These are phyloP conservation scores for Alectoria sarmentosa DNA, from an alignment of 495 filamentous ascomycete genomes.

Conservation along the genomic window DNA sequence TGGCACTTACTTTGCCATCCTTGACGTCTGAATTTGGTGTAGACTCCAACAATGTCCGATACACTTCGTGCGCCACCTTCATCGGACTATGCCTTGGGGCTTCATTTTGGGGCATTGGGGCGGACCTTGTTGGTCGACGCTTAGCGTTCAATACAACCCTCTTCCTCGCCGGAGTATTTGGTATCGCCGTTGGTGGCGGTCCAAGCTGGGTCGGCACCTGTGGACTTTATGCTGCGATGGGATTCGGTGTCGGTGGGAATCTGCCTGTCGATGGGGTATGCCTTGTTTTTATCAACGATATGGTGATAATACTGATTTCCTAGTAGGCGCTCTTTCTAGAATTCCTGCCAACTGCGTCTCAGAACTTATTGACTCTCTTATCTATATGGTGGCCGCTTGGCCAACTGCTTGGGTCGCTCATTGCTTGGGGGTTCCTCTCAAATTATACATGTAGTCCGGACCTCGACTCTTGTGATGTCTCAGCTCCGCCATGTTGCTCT, in stretches of 20 bases:
- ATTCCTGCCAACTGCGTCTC: constrained; percentile 48
- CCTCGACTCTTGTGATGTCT: constrained; percentile 33
- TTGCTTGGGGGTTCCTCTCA: constrained; percentile 50
- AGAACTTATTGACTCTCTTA: constrained; percentile 48
- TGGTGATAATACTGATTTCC: constrained; percentile 1
- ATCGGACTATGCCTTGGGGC: constrained; percentile 52
- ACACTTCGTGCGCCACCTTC: constrained; percentile 50
- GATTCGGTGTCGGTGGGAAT: constrained; percentile 55
- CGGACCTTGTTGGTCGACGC: constrained; percentile 52
- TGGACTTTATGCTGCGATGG: constrained; percentile 44
- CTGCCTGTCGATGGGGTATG: constrained; percentile 36
- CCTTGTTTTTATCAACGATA: not conserved
- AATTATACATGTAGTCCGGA: constrained; percentile 42
- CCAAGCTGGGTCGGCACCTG: constrained; percentile 46
- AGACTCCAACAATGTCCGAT: constrained; percentile 40
- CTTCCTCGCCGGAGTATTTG: constrained; percentile 48
- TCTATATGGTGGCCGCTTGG: constrained; percentile 57
- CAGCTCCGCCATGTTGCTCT: constrained; percentile 43
- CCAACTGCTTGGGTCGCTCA: constrained; percentile 40
- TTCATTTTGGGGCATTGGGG: constrained; percentile 53
- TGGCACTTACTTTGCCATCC: constrained; percentile 49
- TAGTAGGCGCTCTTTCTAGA: constrained; percentile 54
- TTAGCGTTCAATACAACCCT: constrained; percentile 54
- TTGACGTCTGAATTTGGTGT: constrained; percentile 48
- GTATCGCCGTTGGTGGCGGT: constrained; percentile 46